A percentile compares a stretch with the other conserved stretches of the same genome.
Conservation (phyloP, 2,329 filamentous ascomycete species). For the Cladosporium sp. region DNA sequence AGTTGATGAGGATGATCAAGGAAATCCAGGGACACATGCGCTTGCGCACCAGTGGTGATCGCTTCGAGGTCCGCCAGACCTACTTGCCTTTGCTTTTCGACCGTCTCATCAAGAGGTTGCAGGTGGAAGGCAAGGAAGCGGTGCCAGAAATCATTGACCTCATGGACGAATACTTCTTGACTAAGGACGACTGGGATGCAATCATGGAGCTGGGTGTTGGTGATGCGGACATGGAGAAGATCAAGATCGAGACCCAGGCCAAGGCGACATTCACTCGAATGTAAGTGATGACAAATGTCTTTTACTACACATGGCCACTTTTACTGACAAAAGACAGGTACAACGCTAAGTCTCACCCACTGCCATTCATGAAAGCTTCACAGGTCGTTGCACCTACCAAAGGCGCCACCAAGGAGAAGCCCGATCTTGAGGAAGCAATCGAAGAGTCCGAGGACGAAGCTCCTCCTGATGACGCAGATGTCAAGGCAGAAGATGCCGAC, state of each 20-base stretch:
- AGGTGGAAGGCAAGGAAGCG: conserved; percentile 73
- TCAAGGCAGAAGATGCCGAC: conserved; percentile 59
- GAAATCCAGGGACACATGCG: conserved; percentile 98
- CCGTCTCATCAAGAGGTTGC: conserved; percentile 68
- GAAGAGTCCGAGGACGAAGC: conserved; percentile 72
- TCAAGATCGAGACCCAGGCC: conserved; percentile 77
- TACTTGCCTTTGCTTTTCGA: conserved; percentile 89
- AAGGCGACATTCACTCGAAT: conserved; percentile 85
- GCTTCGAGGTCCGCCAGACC: conserved; percentile 89
- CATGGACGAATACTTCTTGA: conserved; percentile 97
- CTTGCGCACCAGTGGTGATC: conserved; percentile 80
- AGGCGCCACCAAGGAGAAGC: conserved; percentile 66
- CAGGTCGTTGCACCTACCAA: conserved; percentile 70
- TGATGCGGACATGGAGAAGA: conserved; percentile 67
- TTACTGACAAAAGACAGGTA: conserved; percentile 55
- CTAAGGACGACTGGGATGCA: conserved; percentile 88
- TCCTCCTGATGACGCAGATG: conserved; percentile 36
- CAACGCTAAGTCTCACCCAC: conserved; percentile 77
- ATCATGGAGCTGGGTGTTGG: conserved; percentile 90
- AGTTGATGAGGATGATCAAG: conserved; percentile 74
- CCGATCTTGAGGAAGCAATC: conserved; percentile 92
- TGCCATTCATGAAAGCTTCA: conserved; percentile 94
- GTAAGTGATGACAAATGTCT: conserved; percentile 50
- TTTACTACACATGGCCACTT: not conserved
- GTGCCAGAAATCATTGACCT: conserved; percentile 82